Base-by-base conservation (phyloP, 768 basidiomycete genomes). In the Agaricus subrufescens region DNA sequence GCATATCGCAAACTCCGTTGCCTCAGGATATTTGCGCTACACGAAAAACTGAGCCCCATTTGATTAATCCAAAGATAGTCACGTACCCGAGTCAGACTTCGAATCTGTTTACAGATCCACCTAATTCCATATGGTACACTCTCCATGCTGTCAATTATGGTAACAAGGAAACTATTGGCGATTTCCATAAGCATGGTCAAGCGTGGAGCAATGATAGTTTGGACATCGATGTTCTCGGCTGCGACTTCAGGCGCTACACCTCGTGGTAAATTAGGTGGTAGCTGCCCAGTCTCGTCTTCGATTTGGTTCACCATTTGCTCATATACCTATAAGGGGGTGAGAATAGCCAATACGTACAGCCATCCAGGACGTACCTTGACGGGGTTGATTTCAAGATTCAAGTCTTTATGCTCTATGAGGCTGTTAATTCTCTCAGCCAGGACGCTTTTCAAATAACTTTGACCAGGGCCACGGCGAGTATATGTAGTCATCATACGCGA, bases 401-500 rank as follows among this genome's bases (percentile, higher is more conserved):
- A 85, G 69, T 98, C 97, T 74, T 98, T 98, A 78, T 98, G 97
- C 70, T 99, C 97, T 64, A 99, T 98, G 61, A 99, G 77, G 64
- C 92, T 94, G 74, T 99, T 98, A 73, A 99, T 98, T 61, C 96
- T 86, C 67, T 99, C 97, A 26, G 97, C 95, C 46, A 99, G 80
- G 29, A 98, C 95, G 60, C 89, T 88, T 79, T 99, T 99, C 61
- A 99, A 85, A 71, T 98, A 99, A 64, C 93, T 94, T 72, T 98
- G 97, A 55, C 97, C 97, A 1, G 97, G 97, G 56, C 97, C 97
- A 54, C 97, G 89, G 58, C 97, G 91, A 52, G 97, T 98, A 73
- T 99, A 99, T 19, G 97, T 98, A 45, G 97, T 99, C 97, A 99
- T 99, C 97, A 99, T 99, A 39, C 97, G 88, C 48, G 94, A 98